Base-by-base conservation (phyloP, 2,329 filamentous ascomycete species). In the Monosporascus sp. region DNA sequence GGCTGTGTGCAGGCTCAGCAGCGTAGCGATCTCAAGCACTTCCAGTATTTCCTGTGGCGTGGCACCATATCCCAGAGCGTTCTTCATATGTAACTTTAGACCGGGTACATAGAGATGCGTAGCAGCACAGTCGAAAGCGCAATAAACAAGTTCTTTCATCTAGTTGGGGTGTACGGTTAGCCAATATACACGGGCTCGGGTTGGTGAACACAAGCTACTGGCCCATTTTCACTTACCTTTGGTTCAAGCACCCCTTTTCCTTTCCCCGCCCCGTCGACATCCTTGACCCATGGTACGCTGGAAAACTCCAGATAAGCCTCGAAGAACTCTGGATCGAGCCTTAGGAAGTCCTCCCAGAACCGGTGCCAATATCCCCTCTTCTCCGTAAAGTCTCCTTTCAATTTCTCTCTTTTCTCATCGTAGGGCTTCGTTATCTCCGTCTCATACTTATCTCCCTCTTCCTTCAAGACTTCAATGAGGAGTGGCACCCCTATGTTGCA, bases 91-190 rank as follows among this genome's bases (percentile, higher is more conserved):
- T 25, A 77, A 56, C 54, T 77, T 78, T 45, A 77, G 57, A 0
- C 75, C 76, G 0, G 73, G 72, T 6, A 68, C 63, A 50, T 77
- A 78, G 20, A 78, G 66, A 60, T 78, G 76, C 15, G 76, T 79
- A 7, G 73, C 67, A 17, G 75, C 74, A 22, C 65, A 62, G 60
- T 78, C 76, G 54, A 78, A 76, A 1, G 75, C 76, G 54, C 74
- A 77, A 55, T 76, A 77, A 7, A 78, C 67, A 20, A 78, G 59
- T 57, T 78, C 75, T 60, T 76, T 77, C 49, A 67, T 60, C 65
- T 67, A 49, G 51, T 51, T 27, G 31, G 31, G 5, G 31, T 14
- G 11, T 35, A 2, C 11, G 14, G 31, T 35, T 35, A 35, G 31
- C 31, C 11, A 35, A 35, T 35, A 35, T 35, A 35, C 31, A 5